Evolutionary conservation across 768 basidiomycete species (phyloP).

Genomic region (Kwoniella sp.): DNA sequence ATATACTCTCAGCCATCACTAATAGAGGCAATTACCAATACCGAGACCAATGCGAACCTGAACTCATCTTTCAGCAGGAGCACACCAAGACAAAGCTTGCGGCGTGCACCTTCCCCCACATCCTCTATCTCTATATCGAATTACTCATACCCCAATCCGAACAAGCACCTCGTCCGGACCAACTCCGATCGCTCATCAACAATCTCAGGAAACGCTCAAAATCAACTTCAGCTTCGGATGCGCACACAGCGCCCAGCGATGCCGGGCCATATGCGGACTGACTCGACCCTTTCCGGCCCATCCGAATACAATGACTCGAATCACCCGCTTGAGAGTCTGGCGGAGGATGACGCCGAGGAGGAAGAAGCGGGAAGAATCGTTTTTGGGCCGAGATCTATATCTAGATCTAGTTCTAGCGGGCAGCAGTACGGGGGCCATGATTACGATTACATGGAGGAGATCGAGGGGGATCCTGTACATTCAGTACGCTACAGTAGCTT

Average conservation of each 20-base stretch:
- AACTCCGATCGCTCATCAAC: neutral
- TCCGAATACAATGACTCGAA: neutral
- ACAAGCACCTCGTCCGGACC: neutral
- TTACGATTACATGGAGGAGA: neutral
- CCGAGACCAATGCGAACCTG: neutral
- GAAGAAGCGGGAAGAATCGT: neutral
- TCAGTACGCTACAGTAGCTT: too few species aligned
- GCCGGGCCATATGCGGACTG: neutral
- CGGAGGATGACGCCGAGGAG: neutral
- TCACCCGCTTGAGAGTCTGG: neutral
- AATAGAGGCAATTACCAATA: neutral
- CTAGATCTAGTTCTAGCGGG: neutral
- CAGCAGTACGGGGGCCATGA: neutral
- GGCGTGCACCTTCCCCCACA: neutral
- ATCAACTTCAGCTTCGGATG: neutral
- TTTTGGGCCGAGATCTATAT: neutral
- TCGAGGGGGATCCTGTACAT: neutral
- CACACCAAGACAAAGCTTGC: neutral
- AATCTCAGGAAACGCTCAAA: neutral
- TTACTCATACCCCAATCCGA: neutral
- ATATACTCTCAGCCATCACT: neutral
- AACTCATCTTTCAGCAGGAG: neutral
- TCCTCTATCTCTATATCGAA: neutral
- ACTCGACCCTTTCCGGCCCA: neutral
- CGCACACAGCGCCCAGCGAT: neutral